Percentiles rank a stretch among this genome's conserved stretches.
Conservation (phyloP, 768 basidiomycete species). For the Sporobolomyces pararoseus region DNA sequence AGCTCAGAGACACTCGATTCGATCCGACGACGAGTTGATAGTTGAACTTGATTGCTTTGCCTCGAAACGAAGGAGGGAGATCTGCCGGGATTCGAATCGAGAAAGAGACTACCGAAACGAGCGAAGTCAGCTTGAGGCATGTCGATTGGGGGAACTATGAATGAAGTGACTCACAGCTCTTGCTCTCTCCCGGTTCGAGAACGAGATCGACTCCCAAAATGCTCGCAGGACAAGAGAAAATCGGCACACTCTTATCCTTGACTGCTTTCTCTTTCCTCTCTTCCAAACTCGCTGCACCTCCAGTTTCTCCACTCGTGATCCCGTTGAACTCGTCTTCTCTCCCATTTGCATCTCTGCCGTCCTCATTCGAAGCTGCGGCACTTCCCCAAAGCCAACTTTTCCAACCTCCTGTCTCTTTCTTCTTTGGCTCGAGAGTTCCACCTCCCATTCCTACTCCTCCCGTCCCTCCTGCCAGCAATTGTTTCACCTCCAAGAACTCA, state of each 20-base stretch:
- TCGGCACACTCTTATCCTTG: conserved; percentile 60
- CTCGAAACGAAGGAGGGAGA: conserved; percentile 85
- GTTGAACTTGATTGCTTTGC: conserved; percentile 74
- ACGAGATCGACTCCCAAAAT: conserved; percentile 85
- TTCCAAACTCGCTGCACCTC: conserved; percentile 49
- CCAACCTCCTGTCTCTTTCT: conserved; percentile 24
- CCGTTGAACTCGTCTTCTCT: conserved; percentile 28
- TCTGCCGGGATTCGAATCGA: conserved; percentile 67
- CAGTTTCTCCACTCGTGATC: conserved; percentile 43
- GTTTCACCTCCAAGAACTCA: conserved; percentile 45
- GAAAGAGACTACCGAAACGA: conserved; percentile 64
- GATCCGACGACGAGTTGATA: conserved; percentile 88
- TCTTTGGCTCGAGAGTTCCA: conserved; percentile 40
- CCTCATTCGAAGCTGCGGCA: background rate
- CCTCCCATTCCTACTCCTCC: conserved; percentile 41
- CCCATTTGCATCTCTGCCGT: background rate
- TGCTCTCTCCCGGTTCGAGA: conserved; percentile 75
- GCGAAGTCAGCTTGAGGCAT: background rate
- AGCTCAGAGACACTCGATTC: conserved; percentile 49
- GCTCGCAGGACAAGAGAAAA: conserved; percentile 75
- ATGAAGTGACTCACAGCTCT: conserved; percentile 65
- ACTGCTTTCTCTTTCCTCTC: conserved; percentile 51
- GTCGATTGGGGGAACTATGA: conserved; percentile 17
- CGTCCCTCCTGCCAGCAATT: conserved; percentile 32
- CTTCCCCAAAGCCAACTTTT: conserved; percentile 42